Conservation (phyloP, 768 basidiomycete genomes). For the Xerocomus spinulosus region DNA sequence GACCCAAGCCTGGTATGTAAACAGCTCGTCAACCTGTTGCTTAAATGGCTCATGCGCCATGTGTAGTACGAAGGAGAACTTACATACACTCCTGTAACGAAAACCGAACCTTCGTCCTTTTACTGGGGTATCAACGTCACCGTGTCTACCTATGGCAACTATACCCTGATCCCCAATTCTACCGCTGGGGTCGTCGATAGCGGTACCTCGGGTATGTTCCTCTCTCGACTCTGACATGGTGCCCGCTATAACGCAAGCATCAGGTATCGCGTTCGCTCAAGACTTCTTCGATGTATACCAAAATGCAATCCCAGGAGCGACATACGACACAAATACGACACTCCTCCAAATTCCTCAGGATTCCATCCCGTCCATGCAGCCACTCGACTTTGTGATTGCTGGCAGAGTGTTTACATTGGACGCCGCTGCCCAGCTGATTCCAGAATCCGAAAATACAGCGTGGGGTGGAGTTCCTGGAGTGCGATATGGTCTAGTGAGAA, state of each 20-base stretch:
- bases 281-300: conserved; percentile 9
- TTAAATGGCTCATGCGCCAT: background rate
- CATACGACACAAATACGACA: no score
- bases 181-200: conserved; percentile 26
- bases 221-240: background rate
- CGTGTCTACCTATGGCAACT: conserved; percentile 5
- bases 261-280: conserved; percentile 17
- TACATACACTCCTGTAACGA: conserved; percentile 20
- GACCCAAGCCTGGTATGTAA: background rate
- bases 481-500: conserved; percentile 4
- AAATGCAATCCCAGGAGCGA: conserved; percentile 10
- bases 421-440: conserved; percentile 14
- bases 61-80: conserved; percentile 16
- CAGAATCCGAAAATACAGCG: conserved; percentile 4
- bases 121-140: conserved; percentile 27
- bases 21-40: no score
- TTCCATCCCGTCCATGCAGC: conserved; percentile 11
- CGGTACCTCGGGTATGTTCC: conserved; percentile 21
- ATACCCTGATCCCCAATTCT: conserved; percentile 10
- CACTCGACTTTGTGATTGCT: conserved; percentile 12
- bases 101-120: conserved; percentile 9
- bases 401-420: conserved; percentile 6
- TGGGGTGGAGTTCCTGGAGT: conserved; percentile 8
- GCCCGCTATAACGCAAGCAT: background rate
- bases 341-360: conserved; percentile 11